These are phyloP conservation scores for Centella asiatica DNA, from an alignment of 129 eudicot species.

Conservation along the genomic window DNA sequence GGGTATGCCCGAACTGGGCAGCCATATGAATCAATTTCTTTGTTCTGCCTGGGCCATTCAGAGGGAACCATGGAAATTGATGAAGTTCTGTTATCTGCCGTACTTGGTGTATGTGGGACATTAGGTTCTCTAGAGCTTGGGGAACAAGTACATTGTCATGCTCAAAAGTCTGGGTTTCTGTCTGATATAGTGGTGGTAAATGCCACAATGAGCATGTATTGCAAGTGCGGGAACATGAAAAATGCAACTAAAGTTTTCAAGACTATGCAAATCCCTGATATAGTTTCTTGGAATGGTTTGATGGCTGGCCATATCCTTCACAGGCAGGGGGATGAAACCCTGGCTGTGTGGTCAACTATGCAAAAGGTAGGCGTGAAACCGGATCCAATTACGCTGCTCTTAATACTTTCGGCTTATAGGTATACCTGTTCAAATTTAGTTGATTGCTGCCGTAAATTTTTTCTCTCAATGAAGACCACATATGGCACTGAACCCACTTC, in stretches of 20 bases:
- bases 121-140: conserved; percentile 60
- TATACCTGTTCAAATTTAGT: conserved; percentile 48
- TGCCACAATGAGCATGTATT: conserved; percentile 67
- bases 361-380: conserved; percentile 33
- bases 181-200: conserved; percentile 50
- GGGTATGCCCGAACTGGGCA: conserved; percentile 70
- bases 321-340: conserved; percentile 58
- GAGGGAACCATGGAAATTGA: conserved; percentile 37
- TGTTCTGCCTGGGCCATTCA: conserved; percentile 35
- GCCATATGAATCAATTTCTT: conserved; percentile 54
- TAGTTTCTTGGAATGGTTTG: conserved; percentile 77
- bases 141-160: conserved; percentile 58
- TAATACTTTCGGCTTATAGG: conserved; percentile 61
- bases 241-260: conserved; percentile 48
- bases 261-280: conserved; percentile 45
- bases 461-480: conserved; percentile 42
- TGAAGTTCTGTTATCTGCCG: conserved; percentile 46
- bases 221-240: conserved; percentile 66
- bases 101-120: conserved; percentile 65
- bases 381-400: conserved; percentile 43
- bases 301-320: conserved; percentile 63
- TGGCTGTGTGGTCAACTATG: conserved; percentile 59
- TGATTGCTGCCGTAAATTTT: conserved; percentile 48
- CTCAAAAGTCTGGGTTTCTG: conserved; percentile 40
- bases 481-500: conserved; percentile 55